Percentiles rank a stretch among this genome's conserved stretches.
Evolutionary conservation across 345 rosid genomes (phyloP).

Genomic region (Populus ilicifolia): DNA sequence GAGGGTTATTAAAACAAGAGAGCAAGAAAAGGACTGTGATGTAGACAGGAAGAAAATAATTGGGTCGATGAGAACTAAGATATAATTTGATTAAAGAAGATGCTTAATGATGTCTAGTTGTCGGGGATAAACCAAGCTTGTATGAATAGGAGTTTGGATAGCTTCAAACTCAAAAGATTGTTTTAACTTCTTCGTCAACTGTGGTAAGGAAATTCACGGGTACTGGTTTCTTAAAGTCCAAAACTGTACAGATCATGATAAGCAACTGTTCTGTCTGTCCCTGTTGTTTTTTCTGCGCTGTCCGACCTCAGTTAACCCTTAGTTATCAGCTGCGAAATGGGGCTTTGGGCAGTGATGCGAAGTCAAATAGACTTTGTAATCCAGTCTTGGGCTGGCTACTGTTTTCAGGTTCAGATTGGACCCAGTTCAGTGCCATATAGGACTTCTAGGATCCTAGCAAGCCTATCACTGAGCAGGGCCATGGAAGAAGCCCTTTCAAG

Average conservation of each 20-base stretch:
- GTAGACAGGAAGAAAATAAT: neutral
- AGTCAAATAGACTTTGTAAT: neutral
- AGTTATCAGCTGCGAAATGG: neutral
- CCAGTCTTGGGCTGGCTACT: neutral
- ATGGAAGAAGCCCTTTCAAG: neutral
- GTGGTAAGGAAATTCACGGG: conserved; percentile 15
- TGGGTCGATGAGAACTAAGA: conserved; percentile 29
- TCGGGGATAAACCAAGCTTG: conserved; percentile 9
- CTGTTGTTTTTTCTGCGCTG: neutral
- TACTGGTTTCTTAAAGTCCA: neutral
- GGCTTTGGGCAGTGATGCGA: neutral
- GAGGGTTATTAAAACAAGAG: conserved; percentile 17
- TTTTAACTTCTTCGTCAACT: neutral
- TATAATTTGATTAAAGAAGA: conserved; percentile 4
- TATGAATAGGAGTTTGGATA: conserved; percentile 1
- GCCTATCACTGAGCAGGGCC: neutral
- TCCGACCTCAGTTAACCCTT: neutral
- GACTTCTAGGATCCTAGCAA: neutral
- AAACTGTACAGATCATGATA: conserved; percentile 1
- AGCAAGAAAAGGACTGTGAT: conserved; percentile 7
- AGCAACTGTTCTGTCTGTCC: neutral
- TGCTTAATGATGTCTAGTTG: conserved; percentile 15
- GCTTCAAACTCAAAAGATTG: conserved; percentile 11
- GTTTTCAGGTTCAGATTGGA: neutral
- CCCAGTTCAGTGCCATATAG: neutral